These are phyloP conservation scores for Cyclanthera cordifolia DNA, from an alignment of 306 rosid genomes.

Conservation along the genomic window DNA sequence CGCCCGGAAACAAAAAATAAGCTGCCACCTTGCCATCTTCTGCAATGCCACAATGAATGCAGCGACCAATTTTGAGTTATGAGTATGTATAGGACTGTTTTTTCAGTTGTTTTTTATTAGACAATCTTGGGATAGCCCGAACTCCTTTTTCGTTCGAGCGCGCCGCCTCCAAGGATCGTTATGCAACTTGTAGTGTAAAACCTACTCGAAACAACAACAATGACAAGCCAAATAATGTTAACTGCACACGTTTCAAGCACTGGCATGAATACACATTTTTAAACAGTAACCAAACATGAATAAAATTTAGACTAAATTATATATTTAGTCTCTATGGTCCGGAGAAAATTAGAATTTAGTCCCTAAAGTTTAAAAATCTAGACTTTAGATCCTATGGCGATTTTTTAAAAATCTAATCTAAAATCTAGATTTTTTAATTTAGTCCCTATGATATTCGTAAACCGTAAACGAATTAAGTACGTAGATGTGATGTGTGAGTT, in stretches of 20 bases:
- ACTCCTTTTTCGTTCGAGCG: constrained; percentile 31
- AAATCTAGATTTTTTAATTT: too few relatives aligned
- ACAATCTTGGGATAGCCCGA: constrained; percentile 63
- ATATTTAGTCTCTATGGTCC: too few relatives aligned
- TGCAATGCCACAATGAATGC: constrained; percentile 3
- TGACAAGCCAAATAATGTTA: constrained; percentile 6
- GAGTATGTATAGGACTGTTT: background rate
- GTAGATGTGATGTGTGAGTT: too few relatives aligned
- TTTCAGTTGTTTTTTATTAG: constrained; percentile 29
- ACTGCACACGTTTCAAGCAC: constrained; percentile 1
- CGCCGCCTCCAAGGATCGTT: constrained; percentile 74
- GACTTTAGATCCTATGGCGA: too few relatives aligned
- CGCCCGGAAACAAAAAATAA: constrained; percentile 1
- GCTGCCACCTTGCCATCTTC: constrained; percentile 8
- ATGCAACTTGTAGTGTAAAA: constrained; percentile 79
- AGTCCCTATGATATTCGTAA: too few relatives aligned
- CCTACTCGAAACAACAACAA: constrained; percentile 26
- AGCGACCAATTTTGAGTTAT: background rate
- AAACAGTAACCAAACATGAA: background rate
- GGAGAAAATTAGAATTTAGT: too few relatives aligned
- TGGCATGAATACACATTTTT: background rate
- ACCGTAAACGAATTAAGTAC: too few relatives aligned
- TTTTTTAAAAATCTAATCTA: too few relatives aligned
- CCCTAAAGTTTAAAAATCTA: too few relatives aligned
- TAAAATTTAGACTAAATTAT: too few relatives aligned